Percentiles rank a stretch among this genome's conserved stretches.
Evolutionary conservation across 2,329 filamentous ascomycete species (phyloP).

Genomic region (Cadophora sp.): DNA sequence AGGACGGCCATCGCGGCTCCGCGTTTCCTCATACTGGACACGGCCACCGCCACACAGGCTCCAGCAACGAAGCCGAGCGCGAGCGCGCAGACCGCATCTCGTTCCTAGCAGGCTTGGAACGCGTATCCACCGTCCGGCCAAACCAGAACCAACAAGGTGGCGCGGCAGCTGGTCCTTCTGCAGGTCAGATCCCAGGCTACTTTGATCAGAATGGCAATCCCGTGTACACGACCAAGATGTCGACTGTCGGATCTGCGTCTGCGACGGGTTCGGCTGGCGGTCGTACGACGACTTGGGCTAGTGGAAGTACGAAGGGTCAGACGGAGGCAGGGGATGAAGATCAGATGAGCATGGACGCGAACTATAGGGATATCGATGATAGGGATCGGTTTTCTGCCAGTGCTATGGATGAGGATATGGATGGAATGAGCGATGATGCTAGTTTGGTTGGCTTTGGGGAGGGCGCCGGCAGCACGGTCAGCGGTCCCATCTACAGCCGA

Average conservation of each 20-base stretch:
- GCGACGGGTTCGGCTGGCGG: conserved; percentile 81
- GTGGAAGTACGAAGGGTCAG: conserved; percentile 59
- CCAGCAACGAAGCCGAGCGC: conserved; percentile 80
- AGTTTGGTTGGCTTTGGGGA: conserved; percentile 93
- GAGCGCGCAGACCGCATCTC: conserved; percentile 96
- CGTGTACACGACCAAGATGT: conserved; percentile 73
- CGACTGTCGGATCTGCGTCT: conserved; percentile 89
- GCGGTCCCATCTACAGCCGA: conserved; percentile 74
- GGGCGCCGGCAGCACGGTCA: conserved; percentile 84
- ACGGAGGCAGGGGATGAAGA: conserved; percentile 63
- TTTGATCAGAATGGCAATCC: conserved; percentile 80
- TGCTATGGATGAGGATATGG: conserved; percentile 54
- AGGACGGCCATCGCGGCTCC: conserved; percentile 91
- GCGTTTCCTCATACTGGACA: conserved; percentile 65
- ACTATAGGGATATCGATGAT: conserved; percentile 58
- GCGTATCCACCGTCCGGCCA: conserved; percentile 76
- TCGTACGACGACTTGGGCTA: conserved; percentile 67
- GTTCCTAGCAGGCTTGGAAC: conserved; percentile 88
- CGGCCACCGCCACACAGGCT: conserved; percentile 63
- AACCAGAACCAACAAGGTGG: conserved; percentile 42
- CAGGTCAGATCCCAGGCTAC: conserved; percentile 66
- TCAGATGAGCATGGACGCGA: conserved; percentile 70
- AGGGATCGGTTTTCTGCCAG: conserved; percentile 46
- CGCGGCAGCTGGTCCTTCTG: conserved; percentile 40
- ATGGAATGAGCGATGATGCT: conserved; percentile 83